Percentiles rank a stretch among this genome's conserved stretches.
Conservation (phyloP, 2,329 filamentous ascomycete species). For the Pseudovirgaria hyperparasitica region DNA sequence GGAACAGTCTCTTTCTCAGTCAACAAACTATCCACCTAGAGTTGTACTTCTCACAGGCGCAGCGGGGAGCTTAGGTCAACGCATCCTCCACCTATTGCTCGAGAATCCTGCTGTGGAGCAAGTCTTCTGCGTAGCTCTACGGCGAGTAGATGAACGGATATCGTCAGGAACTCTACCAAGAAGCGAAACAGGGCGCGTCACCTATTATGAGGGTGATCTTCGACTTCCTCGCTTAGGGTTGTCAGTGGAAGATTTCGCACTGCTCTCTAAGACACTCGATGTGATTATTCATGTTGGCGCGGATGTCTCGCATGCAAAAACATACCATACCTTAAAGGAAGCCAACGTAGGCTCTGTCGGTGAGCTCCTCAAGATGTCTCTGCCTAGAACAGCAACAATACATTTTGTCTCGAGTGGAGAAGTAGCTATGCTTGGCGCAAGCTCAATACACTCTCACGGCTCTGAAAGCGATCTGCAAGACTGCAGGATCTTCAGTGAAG, state of each 20-base stretch:
- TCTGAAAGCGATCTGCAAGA: no score
- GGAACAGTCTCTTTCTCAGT: no score
- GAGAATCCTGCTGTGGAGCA: neutral
- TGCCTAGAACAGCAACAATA: slow-evolving; percentile 5
- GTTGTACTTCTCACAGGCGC: slow-evolving; percentile 6
- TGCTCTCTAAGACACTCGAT: neutral
- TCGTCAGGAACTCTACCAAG: no score
- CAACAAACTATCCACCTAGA: neutral
- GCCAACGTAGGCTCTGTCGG: slow-evolving; percentile 11
- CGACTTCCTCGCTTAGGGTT: slow-evolving; percentile 1
- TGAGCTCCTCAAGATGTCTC: slow-evolving; percentile 5
- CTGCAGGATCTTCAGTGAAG: no score
- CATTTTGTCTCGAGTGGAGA: slow-evolving; percentile 9
- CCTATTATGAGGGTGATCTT: no score
- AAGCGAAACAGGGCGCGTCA: no score
- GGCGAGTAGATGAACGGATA: slow-evolving; percentile 1
- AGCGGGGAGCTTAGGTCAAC: slow-evolving; percentile 5
- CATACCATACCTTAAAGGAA: slow-evolving; percentile 3
- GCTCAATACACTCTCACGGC: no score
- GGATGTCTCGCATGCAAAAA: neutral
- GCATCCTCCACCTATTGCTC: slow-evolving; percentile 1
- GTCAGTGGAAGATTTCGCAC: neutral
- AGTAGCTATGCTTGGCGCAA: slow-evolving; percentile 6
- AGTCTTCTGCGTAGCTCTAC: slow-evolving; percentile 6
- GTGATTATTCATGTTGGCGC: slow-evolving; percentile 1